Percentiles rank a stretch among this genome's conserved stretches.
phyloP scores from a whole-genome alignment of 352 stramenopile genomes.

The Phytophthora vignae region DNA sequence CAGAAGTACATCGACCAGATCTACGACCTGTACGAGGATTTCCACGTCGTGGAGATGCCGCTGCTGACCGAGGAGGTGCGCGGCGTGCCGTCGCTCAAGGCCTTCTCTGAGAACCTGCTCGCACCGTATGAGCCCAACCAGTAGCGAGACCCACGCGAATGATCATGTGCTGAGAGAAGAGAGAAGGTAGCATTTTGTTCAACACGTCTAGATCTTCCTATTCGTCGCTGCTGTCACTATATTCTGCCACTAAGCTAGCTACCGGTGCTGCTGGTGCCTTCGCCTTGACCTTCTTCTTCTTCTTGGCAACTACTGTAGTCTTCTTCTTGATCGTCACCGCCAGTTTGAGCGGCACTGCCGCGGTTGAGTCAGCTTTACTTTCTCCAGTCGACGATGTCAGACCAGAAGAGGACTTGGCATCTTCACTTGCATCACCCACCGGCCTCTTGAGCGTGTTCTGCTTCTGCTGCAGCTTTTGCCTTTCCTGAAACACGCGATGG shows the following conservation, averaged over 20 bases:
- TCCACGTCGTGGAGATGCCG: conserved; percentile 99
- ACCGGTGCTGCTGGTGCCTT: conserved; percentile 45
- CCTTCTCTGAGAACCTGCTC: conserved; percentile 95
- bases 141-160: conserved; percentile 34
- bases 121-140: conserved; percentile 91
- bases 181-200: conserved; percentile 7
- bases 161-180: conserved; percentile 15
- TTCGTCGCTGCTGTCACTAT: conserved; percentile 80
- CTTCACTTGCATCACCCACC: conserved; percentile 26
- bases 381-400: conserved; percentile 4
- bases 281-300: conserved; percentile 43
- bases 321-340: conserved; percentile 50
- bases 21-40: conserved; percentile 99
- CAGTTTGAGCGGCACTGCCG: conserved; percentile 37
- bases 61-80: conserved; percentile 98
- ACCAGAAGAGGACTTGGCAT: background rate
- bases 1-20: conserved; percentile 99
- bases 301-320: conserved; percentile 29
- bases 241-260: conserved; percentile 75
- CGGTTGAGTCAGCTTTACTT: conserved; percentile 11
- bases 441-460: conserved; percentile 34
- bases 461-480: conserved; percentile 44
- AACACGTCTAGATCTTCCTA: conserved; percentile 30
- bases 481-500: conserved; percentile 61
- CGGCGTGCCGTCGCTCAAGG: conserved; percentile 93